Evolutionary conservation across 2,329 filamentous ascomycete genomes (phyloP), one percentile per base, ranked within the genome.

Genomic region (Ramularia endophylla): DNA sequence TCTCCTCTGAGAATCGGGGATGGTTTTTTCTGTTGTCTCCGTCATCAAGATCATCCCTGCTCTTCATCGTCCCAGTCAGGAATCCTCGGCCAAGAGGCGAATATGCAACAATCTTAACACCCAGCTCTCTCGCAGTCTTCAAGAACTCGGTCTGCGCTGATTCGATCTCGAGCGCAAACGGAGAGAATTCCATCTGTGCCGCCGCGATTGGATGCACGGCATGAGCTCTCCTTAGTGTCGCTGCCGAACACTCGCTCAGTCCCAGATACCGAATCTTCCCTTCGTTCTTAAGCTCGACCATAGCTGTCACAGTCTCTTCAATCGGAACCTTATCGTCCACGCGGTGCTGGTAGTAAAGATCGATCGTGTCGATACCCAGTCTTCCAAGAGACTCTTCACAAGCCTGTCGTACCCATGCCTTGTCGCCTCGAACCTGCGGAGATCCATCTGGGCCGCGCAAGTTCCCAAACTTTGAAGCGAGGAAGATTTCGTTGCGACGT

Each of bases 181-280:
- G 65, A 3, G 64, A 70, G 56, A 73, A 77, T 50, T 77, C 74
- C 35, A 74, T 65, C 58, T 79, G 73, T n/a, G 73, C 68, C 7
- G 69, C 70, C 4, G 67, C 60, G 39, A 80, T 71, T 5, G 66
- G 72, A 42, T 70, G 65, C 3, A 78, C 61, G 11, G 61, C 64
- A 54, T 61, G 54, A 4, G 76, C 75, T 13, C 74, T 66, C 5
- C 69, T 67, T 27, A 79, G 64, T 0, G 73, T 72, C 6, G 61
- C 58, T 4, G 71, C 67, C 18, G 65, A 68, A 40, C 70, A 68
- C 48, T 74, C 72, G 9, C 65, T 71, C 5, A 79, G 57, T 1
- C 74, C 74, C 3, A 79, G 60, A 50, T 75, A 63, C 33, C 65
- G 65, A 52, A 78, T 71, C 54, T 78, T 77, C 5, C 75, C 75